Base-by-base conservation (phyloP, 2,329 filamentous ascomycete genomes). In the Drechslerella stenobrocha region DNA sequence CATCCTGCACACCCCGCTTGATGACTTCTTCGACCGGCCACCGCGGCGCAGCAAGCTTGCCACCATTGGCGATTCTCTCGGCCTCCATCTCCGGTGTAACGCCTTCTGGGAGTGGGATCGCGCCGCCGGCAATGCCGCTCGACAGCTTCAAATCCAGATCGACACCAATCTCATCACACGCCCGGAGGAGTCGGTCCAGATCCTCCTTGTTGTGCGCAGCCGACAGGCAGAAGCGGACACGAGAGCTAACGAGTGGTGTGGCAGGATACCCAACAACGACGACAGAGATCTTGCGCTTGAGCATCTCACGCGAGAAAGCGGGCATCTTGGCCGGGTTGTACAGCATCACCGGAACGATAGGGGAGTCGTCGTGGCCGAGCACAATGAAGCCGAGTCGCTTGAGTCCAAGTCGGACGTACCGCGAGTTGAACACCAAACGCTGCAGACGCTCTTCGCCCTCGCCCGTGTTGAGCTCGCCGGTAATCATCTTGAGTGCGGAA, bases 241-340 rank as follows among this genome's bases (percentile, higher is more conserved):
- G 88, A 18, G 92, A 96, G 70, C 89, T 95, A 73, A 97, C 95
- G 45, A 98, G 83, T 0, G 93, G 93, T 1, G 93, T 98, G 6
- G 92, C 93, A 3, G 93, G 93, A 76, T 98, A 98, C 52, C 92
- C 93, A 69, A 98, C 93, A 45, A 98, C 89, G 35, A 98, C 93
- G 52, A 97, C 89, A 0, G 92, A 93, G 73, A 98, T 97, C 78
- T 96, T 97, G 75, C 93, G 89, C 79, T 89, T 89, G 67, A 97
- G 84, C 93, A 98, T 97, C 77, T 97, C 93, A 76, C 96, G 93
- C 50, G 90, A 96, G 78, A 98, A 98, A 64, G 93, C 92, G 2
- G 92, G 89, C 82, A 98, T 96, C 80, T 98, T 98, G 74, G 89
- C 93, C n/a, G 93, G 93, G 78, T 97, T 90, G 81, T 96, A 98